Evolutionary conservation across 441 rosid genomes (phyloP), one percentile per base, ranked within the genome.

Genomic region (Bocquillonia castaneifolia): DNA sequence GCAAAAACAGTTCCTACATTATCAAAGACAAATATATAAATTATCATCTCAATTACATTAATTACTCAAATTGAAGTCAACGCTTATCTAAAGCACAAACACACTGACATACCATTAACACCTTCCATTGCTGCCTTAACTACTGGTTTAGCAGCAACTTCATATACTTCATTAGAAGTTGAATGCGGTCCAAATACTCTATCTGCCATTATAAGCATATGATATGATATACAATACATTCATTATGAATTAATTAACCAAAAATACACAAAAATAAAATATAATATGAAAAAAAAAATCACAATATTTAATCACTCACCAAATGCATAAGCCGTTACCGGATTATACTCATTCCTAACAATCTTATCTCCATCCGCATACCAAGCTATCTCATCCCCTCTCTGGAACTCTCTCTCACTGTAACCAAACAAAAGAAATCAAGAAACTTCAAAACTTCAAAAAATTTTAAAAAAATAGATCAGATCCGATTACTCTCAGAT

Each of bases 51-150:
- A 31, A 28, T 55, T 44, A 55, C 39, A 18, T 44, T 1, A 36
- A 54, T 20, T 14, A 36, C 34, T 57, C 51, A 22, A 50, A 70
- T 14, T 47, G 47, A 20, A 34, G 32, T 7, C 9, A 70, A 31
- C 26, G 28, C 51, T 10, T 6, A 59, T 52, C 10, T 36, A 57
- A 47, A 20, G 40, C 14, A 29, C 61, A 65, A 73, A 63, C 3
- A 45, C 40, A 54, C 51, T 10, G 54, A 8, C 83, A 64, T 84
- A 92, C 99, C 99, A 68, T 91, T 95, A 26, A 95, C 84, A 73
- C 99, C 99, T 79, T 95, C 99, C 99, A 95, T 95, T 17, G 98
- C 99, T 67, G 96, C 85, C 81, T 88, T 88, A 47, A 95, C 96
- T 29, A 95, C 97, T 17, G 98, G 98, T 64, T 82, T 93, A 18